Evolutionary conservation across 2,329 filamentous ascomycete species (phyloP), one percentile per base, ranked within the genome.

Genomic region (Blastomyces gilchristii): DNA sequence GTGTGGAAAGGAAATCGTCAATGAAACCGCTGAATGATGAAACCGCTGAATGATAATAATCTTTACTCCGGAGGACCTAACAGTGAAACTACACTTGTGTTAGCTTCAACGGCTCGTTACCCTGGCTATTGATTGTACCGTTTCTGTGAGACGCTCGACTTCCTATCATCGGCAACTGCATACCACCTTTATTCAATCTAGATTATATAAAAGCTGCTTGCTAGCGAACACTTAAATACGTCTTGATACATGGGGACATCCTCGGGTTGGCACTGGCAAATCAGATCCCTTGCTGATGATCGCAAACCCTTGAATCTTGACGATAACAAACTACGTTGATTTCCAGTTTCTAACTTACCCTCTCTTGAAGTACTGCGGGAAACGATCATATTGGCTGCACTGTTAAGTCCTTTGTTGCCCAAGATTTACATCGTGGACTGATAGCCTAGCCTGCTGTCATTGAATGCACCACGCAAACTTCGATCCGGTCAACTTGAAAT

Each of bases 61-160:
- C 39, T 59, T 3, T 16, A 22, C n/a, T 49, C 28, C n/a, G 22
- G 7, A 31, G n/a, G 56, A 25, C 25, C 14, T 45, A 14, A 39
- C n/a, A 9, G 39, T 45, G 56, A 22, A 43, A 58, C 28, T 59
- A 28, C 31, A 37, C 43, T n/a, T 22, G 58, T 22, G 31, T 41
- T 47, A 45, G 14, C 39, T 47, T 59, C 39, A n/a, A 43, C n/a
- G 9, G 43, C 31, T 25, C 31, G 28, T 49, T 11, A 59, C 28
- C 41, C 58, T n/a, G n/a, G 41, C 8, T 34, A 37, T 49, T 59
- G 58, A 59, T 18, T 47, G 12, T 39, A 39, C 58, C 31, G 43
- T 59, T 58, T 59, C 16, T 59, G 58, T 59, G 43, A 28, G 58
- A 59, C 41, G 4, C 43, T 49, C 25, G 39, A 59, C 28, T 59